Evolutionary conservation across 2,329 filamentous ascomycete species (phyloP).

Genomic region (Diplodia seriata): DNA sequence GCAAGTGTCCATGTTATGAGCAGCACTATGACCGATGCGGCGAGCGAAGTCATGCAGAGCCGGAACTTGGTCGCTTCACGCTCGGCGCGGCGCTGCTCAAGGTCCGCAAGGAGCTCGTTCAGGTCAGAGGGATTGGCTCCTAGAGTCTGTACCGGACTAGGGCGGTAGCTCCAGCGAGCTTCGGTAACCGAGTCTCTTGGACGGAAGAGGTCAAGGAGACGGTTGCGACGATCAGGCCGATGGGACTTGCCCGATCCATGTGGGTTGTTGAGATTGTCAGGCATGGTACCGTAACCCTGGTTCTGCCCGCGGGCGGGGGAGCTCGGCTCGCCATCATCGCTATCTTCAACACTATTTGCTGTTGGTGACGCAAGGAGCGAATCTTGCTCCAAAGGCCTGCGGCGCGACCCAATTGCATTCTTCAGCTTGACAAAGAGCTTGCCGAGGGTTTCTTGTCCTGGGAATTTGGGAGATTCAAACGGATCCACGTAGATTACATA

Average conservation of each 20-base stretch:
- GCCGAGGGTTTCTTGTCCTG: slow-evolving; percentile 68
- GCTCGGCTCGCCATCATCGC: slow-evolving; percentile 37
- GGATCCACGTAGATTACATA: slow-evolving; percentile 81
- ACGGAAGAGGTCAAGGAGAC: slow-evolving; percentile 28
- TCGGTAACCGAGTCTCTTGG: slow-evolving; percentile 3
- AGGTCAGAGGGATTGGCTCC: slow-evolving; percentile 19
- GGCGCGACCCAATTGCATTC: slow-evolving; percentile 31
- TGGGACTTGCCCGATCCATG: slow-evolving; percentile 33
- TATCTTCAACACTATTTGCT: slow-evolving; percentile 33
- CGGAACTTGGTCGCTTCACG: slow-evolving; percentile 46
- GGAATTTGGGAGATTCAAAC: slow-evolving; percentile 65
- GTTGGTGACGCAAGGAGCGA: slow-evolving; percentile 43
- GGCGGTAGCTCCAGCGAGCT: slow-evolving; percentile 10
- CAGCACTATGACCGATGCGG: slow-evolving; percentile 68
- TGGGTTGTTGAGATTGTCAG: not conserved
- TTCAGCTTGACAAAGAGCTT: slow-evolving; percentile 55
- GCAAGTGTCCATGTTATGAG: slow-evolving; percentile 70
- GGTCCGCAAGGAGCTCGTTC: slow-evolving; percentile 24
- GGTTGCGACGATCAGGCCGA: not conserved
- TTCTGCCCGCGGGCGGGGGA: slow-evolving; percentile 41
- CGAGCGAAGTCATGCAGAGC: slow-evolving; percentile 60
- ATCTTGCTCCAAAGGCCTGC: slow-evolving; percentile 35
- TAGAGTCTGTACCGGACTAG: slow-evolving; percentile 11
- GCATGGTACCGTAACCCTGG: slow-evolving; percentile 37
- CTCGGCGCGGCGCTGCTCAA: slow-evolving; percentile 42